A percentile compares a stretch with the other conserved stretches of the same genome.
Evolutionary conservation across 202 grass and related monocot genomes (phyloP).

Genomic region (Miscanthus sacchariflorus): DNA sequence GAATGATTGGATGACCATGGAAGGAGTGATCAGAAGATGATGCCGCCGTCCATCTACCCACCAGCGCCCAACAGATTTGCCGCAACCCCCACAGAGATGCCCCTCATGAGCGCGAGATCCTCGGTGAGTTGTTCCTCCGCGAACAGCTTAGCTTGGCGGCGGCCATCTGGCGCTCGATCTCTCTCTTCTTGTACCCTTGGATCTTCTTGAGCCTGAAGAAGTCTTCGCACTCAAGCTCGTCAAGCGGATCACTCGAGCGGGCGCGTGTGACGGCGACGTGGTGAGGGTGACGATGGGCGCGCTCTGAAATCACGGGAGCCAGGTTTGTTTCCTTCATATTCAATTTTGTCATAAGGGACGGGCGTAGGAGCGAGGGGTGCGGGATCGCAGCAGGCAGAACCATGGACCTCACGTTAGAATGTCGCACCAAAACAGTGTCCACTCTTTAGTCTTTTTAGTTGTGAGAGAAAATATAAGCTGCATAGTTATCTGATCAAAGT

Average conservation of each 20-base stretch:
- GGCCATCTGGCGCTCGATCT: conserved; percentile 67
- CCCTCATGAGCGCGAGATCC: conserved; percentile 75
- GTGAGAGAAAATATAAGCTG: too few species aligned
- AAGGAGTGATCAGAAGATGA: conserved; percentile 63
- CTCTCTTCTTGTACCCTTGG: conserved; percentile 89
- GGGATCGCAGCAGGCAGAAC: too few species aligned
- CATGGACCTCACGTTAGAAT: too few species aligned
- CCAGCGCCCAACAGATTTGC: conserved; percentile 61
- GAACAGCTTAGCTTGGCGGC: conserved; percentile 56
- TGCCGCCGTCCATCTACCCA: conserved; percentile 73
- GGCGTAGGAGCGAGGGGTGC: too few species aligned
- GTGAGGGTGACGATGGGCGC: too few species aligned
- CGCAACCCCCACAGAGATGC: conserved; percentile 55
- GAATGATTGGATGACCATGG: conserved; percentile 34
- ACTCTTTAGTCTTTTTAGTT: too few species aligned
- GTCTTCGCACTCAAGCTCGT: conserved; percentile 95
- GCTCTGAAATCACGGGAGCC: too few species aligned
- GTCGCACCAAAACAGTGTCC: too few species aligned
- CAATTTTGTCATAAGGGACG: too few species aligned
- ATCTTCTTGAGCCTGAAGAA: conserved; percentile 99
- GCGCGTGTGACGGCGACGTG: too few species aligned
- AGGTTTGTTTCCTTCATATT: too few species aligned
- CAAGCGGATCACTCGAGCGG: conserved; percentile 40
- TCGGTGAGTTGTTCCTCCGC: conserved; percentile 65
- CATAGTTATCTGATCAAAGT: too few species aligned